These are phyloP conservation scores for Lachnellula suecica DNA, from an alignment of 2,329 filamentous ascomycete genomes.

Conservation along the genomic window DNA sequence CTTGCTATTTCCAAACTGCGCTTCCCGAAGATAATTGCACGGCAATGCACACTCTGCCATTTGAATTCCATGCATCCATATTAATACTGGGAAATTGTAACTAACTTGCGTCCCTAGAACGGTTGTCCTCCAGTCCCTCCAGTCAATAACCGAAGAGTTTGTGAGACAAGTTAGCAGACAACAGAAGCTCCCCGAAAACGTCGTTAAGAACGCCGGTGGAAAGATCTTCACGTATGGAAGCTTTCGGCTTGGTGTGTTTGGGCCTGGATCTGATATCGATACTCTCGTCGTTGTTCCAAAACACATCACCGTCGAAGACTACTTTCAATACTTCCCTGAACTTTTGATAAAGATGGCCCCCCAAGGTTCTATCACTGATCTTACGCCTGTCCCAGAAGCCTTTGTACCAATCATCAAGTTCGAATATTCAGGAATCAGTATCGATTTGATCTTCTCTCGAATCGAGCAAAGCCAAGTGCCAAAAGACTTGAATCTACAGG, in stretches of 20 bases:
- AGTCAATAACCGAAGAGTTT: slow-evolving; percentile 81
- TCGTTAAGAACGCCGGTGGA: slow-evolving; percentile 81
- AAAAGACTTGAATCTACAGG: slow-evolving; percentile 71
- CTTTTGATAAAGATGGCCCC: slow-evolving; percentile 76
- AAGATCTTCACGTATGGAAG: slow-evolving; percentile 97
- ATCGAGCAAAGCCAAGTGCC: slow-evolving; percentile 71
- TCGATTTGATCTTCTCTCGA: slow-evolving; percentile 88
- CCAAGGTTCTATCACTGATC: slow-evolving; percentile 76
- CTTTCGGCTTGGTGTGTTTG: slow-evolving; percentile 90
- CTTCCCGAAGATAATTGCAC: neutral
- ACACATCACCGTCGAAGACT: slow-evolving; percentile 85
- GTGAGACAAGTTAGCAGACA: slow-evolving; percentile 68
- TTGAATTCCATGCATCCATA: neutral
- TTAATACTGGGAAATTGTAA: neutral
- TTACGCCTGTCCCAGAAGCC: slow-evolving; percentile 83
- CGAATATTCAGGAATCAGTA: slow-evolving; percentile 85
- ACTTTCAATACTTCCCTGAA: slow-evolving; percentile 85
- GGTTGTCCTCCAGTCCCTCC: slow-evolving; percentile 71
- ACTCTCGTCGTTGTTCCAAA: slow-evolving; percentile 90
- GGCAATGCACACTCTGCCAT: neutral
- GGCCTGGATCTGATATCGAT: slow-evolving; percentile 96
- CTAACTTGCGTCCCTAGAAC: slow-evolving; percentile 38
- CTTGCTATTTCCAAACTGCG: neutral
- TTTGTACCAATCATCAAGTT: slow-evolving; percentile 98
- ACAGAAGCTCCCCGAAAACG: slow-evolving; percentile 65